Conservation (phyloP, 352 stramenopile genomes). For the Globisporangium polare region DNA sequence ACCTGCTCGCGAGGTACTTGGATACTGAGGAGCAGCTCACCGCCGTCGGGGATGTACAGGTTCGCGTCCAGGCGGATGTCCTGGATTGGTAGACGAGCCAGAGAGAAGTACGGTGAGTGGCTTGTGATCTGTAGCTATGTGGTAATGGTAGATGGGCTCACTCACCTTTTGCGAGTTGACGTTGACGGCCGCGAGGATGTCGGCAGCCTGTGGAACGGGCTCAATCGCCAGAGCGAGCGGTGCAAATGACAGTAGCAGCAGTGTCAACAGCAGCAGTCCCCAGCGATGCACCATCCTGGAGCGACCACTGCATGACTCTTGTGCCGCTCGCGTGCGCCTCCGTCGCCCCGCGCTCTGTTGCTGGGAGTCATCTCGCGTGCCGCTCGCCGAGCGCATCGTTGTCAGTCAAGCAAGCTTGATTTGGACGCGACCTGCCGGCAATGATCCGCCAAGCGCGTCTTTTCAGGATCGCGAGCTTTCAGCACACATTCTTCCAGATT, state of each 20-base stretch:
- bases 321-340: not conserved
- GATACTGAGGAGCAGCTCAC: constrained; percentile 60
- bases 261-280: not conserved
- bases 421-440: not conserved
- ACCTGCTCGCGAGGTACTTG: constrained; percentile 58
- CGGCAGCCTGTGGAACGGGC: constrained; percentile 40
- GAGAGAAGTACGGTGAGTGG: not conserved
- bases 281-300: not conserved
- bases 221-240: constrained; percentile 23
- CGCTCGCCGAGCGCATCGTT: not conserved
- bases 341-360: not conserved
- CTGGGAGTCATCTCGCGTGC: not conserved
- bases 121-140: not conserved
- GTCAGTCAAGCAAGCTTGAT: not conserved
- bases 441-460: not conserved
- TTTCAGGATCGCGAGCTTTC: not conserved
- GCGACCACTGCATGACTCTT: not conserved
- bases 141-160: not conserved
- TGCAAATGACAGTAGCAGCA: constrained; percentile 11
- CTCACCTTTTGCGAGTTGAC: constrained; percentile 34
- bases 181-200: constrained; percentile 49
- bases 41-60: constrained; percentile 63
- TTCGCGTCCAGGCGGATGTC: constrained; percentile 65
- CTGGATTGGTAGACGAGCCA: constrained; percentile 15
- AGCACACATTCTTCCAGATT: not conserved